Conservation (phyloP, 768 basidiomycete species). For the Hygrophorus pudorinus region DNA sequence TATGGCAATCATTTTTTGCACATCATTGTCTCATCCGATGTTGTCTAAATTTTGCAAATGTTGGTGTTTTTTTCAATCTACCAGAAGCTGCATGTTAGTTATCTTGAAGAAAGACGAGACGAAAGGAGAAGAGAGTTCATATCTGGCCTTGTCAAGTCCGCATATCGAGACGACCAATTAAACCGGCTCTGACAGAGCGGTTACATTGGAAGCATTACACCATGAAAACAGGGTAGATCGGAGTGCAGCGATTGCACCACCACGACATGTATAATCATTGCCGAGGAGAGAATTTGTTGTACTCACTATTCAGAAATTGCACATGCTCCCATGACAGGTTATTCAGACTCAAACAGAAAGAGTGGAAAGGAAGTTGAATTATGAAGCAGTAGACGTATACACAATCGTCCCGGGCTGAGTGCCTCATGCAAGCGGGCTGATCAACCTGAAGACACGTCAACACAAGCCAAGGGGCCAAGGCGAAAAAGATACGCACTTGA, state of each 20-base stretch:
- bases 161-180: constrained; percentile 33
- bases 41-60: not conserved
- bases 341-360: too few relatives aligned
- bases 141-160: constrained; percentile 83
- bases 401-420: constrained; percentile 14
- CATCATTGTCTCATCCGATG: not conserved
- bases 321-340: not conserved
- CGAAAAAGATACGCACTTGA: constrained; percentile 62
- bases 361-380: too few relatives aligned
- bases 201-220: constrained; percentile 29
- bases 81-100: not conserved
- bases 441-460: constrained; percentile 46
- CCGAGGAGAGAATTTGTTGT: constrained; percentile 7
- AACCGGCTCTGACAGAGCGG: constrained; percentile 40
- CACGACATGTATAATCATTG: constrained; percentile 61
- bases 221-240: constrained; percentile 14
- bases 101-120: not conserved
- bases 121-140: constrained; percentile 38
- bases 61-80: not conserved
- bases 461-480: constrained; percentile 7
- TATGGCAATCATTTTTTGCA: not conserved
- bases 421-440: constrained; percentile 82
- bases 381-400: not conserved
- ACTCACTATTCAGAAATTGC: constrained; percentile 2
- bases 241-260: constrained; percentile 40